These are phyloP conservation scores for Fusarium palustre DNA, from an alignment of 2,329 filamentous ascomycete species.

Conservation along the genomic window DNA sequence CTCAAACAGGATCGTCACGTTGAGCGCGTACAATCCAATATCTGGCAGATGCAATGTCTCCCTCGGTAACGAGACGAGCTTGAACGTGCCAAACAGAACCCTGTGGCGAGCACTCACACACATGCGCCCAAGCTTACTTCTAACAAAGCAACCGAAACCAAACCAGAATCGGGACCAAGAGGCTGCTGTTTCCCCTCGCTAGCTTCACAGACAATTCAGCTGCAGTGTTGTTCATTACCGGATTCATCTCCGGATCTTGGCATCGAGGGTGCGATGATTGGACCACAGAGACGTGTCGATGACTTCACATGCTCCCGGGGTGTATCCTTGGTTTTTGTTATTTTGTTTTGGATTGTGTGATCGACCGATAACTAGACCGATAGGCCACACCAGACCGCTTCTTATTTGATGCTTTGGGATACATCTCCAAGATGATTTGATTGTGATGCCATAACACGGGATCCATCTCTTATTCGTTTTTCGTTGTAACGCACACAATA, in stretches of 20 bases:
- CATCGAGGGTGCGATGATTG: constrained; percentile 37
- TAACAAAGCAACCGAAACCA: neutral
- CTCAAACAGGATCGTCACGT: constrained; percentile 16
- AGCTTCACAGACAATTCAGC: constrained; percentile 20
- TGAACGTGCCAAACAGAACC: constrained; percentile 16
- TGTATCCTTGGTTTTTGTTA: constrained; percentile 20
- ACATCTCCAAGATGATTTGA: neutral
- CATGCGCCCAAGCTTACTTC: constrained; percentile 12
- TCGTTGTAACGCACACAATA: constrained; percentile 10
- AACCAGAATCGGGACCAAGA: neutral
- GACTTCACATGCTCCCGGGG: constrained; percentile 43
- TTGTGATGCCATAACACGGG: constrained; percentile 2
- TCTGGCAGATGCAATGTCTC: constrained; percentile 10
- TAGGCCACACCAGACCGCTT: constrained; percentile 28
- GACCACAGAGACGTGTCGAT: constrained; percentile 38
- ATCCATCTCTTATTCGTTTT: constrained; percentile 3
- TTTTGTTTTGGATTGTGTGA: constrained; percentile 29
- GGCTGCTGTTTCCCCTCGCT: constrained; percentile 2
- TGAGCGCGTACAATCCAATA: constrained; percentile 18
- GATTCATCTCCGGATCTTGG: constrained; percentile 37
- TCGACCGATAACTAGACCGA: constrained; percentile 4
- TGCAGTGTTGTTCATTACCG: constrained; percentile 37
- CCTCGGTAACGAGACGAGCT: constrained; percentile 19
- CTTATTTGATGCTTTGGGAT: constrained; percentile 12
- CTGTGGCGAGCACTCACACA: constrained; percentile 24